Evolutionary conservation across 2,329 filamentous ascomycete genomes (phyloP), one percentile per base, ranked within the genome.

Genomic region (Tolypocladium pustulatum): DNA sequence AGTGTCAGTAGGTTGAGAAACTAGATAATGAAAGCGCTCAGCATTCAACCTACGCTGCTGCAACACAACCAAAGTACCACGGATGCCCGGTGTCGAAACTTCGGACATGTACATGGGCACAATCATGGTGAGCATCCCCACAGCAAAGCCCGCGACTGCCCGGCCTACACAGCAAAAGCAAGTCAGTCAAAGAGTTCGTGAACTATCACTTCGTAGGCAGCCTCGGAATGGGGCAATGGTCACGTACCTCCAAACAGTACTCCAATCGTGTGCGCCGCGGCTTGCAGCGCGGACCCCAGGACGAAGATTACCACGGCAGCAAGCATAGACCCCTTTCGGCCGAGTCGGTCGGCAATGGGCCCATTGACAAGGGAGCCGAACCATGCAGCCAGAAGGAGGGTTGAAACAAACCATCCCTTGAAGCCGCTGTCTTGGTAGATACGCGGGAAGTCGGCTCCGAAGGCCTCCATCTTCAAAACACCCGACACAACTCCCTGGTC

Each of bases 371-470:
- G 68, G 1, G 78, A 79, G 2, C 79, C 79, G 55, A 78, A 66
- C 76, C 76, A 80, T 6, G 78, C 78, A 55, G 75, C 68, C 0
- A 81, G 67, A 12, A 79, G 65, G 5, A 82, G 66, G 2, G 74
- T 77, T 7, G 79, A 79, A 2, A 80, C 77, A 57, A 81, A 79
- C 78, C 79, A 81, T 37, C 78, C 78, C 60, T 80, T 78, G 67
- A 78, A 78, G 13, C 73, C 65, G 59, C 71, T 75, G 59, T 80
- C 76, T 0, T 69, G 58, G 55, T 72, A 76, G 20, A 79, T 70
- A 9, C 69, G 65, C 10, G 68, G 67, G 49, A 70, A 67, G 0
- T 58, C 49, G 6, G 61, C 66, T 1, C 54, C 68, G 59, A 79
- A 79, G 4, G 70, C 73, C 60, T 77, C 70, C 76, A 79, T 80